A percentile compares a stretch with the other conserved stretches of the same genome.
Conservation (phyloP, 2,329 filamentous ascomycete genomes). For the Tolypocladium ovalisporum region DNA sequence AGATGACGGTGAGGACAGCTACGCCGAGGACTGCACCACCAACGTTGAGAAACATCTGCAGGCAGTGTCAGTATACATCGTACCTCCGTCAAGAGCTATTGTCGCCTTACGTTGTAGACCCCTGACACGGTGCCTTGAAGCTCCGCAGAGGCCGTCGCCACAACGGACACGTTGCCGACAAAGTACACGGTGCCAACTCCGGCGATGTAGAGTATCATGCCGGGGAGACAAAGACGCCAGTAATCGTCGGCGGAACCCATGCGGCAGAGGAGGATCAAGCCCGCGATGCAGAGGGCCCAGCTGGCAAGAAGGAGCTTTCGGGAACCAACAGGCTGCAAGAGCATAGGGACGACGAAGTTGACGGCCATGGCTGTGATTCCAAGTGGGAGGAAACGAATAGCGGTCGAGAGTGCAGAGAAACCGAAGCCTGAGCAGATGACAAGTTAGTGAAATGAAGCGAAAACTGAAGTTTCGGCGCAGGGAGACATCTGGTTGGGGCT, state of each 20-base stretch:
- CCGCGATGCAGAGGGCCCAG: conserved; percentile 2
- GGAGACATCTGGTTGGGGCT: too few species aligned
- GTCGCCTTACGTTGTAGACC: conserved; percentile 3
- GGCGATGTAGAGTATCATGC: conserved; percentile 5
- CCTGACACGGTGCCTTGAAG: conserved; percentile 5
- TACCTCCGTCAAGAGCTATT: background rate
- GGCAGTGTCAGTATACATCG: background rate
- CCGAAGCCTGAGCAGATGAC: conserved; percentile 1
- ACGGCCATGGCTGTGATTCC: conserved; percentile 6
- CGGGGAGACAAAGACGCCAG: conserved; percentile 4
- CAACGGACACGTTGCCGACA: conserved; percentile 5
- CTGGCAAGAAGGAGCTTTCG: conserved; percentile 3
- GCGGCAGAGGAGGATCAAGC: conserved; percentile 1
- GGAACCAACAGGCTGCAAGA: background rate
- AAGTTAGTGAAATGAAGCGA: background rate
- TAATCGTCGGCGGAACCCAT: conserved; percentile 2
- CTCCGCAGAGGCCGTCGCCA: conserved; percentile 2
- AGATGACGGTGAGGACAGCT: conserved; percentile 6
- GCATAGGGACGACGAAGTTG: conserved; percentile 3
- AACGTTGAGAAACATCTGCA: conserved; percentile 6
- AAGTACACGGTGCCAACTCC: conserved; percentile 6
- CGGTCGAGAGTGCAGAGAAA: conserved; percentile 4
- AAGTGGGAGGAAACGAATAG: conserved; percentile 4
- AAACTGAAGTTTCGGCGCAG: too few species aligned
- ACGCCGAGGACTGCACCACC: conserved; percentile 6